These are phyloP conservation scores for Plasmodium sp. DNA, from an alignment of 169 alveolate genomes.

Conservation along the genomic window DNA sequence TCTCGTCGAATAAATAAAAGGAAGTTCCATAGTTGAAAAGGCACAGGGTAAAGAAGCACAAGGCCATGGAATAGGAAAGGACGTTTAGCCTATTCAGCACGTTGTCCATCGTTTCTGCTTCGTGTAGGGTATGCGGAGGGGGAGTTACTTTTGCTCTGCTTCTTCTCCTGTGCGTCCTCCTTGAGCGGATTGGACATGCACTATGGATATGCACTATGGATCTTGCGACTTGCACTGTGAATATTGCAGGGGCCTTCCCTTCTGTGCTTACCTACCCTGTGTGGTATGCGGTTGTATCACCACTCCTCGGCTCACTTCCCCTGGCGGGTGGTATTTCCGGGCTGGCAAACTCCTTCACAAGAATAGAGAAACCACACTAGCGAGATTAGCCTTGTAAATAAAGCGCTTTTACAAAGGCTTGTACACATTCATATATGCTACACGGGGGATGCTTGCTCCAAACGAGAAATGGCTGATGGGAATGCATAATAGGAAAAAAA, in stretches of 20 bases:
- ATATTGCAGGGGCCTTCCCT: neutral
- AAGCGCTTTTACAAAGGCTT: neutral
- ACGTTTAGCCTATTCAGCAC: slow-evolving; percentile 49
- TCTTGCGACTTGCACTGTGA: neutral
- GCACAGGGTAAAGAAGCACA: slow-evolving; percentile 38
- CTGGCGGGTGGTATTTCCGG: neutral
- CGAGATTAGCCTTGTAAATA: neutral
- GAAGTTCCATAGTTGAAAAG: slow-evolving; percentile 62
- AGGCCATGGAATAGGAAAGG: slow-evolving; percentile 63
- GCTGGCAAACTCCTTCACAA: neutral
- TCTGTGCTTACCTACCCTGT: neutral
- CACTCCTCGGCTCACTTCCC: neutral
- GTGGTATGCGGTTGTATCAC: neutral
- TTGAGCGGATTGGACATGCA: too few species aligned
- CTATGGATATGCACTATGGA: neutral
- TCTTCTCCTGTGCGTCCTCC: neutral
- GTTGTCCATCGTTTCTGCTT: slow-evolving; percentile 31
- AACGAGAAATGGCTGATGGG: neutral
- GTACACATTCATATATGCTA: neutral
- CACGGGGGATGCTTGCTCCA: neutral
- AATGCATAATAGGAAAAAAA: neutral
- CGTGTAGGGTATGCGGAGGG: neutral
- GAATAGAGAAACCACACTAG: neutral
- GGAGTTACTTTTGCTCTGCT: neutral
- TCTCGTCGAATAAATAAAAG: slow-evolving; percentile 66